Evolutionary conservation across 345 rosid genomes (phyloP).

Genomic region (Citrus hindsii): DNA sequence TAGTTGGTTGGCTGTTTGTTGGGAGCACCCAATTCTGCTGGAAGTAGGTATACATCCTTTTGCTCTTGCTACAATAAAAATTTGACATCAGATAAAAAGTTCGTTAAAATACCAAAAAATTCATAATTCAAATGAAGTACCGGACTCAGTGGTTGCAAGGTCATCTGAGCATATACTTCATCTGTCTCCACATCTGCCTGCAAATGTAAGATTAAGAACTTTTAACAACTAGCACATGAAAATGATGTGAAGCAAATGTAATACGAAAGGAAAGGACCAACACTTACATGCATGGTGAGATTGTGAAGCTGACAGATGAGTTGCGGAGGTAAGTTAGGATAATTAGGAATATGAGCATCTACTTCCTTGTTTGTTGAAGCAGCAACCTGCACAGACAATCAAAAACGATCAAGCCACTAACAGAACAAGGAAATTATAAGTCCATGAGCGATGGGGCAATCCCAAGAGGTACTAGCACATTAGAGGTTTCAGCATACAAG

Average conservation of each 20-base stretch:
- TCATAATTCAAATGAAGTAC: conserved; percentile 16
- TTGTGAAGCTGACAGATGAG: conserved; percentile 72
- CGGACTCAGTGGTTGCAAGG: conserved; percentile 62
- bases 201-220: conserved; percentile 8
- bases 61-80: conserved; percentile 38
- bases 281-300: conserved; percentile 64
- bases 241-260: neutral
- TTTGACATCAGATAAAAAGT: neutral
- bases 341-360: conserved; percentile 60
- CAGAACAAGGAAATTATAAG: neutral
- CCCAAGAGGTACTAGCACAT: neutral
- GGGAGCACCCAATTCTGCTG: conserved; percentile 37
- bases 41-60: conserved; percentile 41
- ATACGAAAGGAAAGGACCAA: neutral
- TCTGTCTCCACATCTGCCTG: conserved; percentile 81
- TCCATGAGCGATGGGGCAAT: neutral
- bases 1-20: conserved; percentile 49
- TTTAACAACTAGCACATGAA: neutral
- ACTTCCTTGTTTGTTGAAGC: conserved; percentile 55
- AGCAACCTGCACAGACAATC: conserved; percentile 43
- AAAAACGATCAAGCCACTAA: neutral
- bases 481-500: neutral
- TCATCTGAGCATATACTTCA: conserved; percentile 83
- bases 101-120: neutral
- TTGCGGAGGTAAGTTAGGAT: conserved; percentile 58